These are phyloP conservation scores for Rubia peregrina DNA, from an alignment of 305 asterid genomes.

Conservation along the genomic window DNA sequence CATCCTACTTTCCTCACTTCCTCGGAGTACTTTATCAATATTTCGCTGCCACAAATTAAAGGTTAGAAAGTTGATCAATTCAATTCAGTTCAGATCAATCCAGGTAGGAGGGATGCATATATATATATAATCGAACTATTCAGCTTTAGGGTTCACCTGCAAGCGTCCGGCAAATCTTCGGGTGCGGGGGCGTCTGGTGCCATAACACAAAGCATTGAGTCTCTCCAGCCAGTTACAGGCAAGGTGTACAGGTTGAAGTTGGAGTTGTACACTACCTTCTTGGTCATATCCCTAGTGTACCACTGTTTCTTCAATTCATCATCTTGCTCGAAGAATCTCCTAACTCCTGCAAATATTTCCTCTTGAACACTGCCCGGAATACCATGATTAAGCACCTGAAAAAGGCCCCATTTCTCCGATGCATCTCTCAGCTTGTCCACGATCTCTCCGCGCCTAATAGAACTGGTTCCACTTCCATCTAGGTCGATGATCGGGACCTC, in stretches of 20 bases:
- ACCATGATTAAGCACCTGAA: conserved; percentile 16
- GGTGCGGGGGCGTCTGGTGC: conserved; percentile 12
- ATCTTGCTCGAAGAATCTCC: conserved; percentile 37
- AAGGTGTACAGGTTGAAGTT: conserved; percentile 10
- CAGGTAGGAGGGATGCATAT: no score
- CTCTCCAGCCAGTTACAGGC: conserved; percentile 18
- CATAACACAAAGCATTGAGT: background rate
- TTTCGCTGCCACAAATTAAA: conserved; percentile 24
- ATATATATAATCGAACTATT: no score
- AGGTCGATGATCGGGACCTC: conserved; percentile 12
- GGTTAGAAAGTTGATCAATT: no score
- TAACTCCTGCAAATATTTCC: conserved; percentile 7
- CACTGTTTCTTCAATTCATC: conserved; percentile 30
- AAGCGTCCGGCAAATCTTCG: conserved; percentile 11
- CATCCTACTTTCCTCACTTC: conserved; percentile 29
- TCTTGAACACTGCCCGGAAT: background rate
- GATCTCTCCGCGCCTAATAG: conserved; percentile 4
- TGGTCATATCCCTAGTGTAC: conserved; percentile 37
- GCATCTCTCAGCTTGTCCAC: conserved; percentile 19
- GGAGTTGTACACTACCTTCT: conserved; percentile 26
- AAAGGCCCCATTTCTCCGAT: conserved; percentile 16
- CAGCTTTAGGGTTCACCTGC: conserved; percentile 10
- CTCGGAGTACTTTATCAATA: conserved; percentile 26
- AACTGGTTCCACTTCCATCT: background rate
- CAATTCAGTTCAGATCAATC: no score